Conservation (phyloP, 176 grass and related monocot genomes). For the Musa itinerans region DNA sequence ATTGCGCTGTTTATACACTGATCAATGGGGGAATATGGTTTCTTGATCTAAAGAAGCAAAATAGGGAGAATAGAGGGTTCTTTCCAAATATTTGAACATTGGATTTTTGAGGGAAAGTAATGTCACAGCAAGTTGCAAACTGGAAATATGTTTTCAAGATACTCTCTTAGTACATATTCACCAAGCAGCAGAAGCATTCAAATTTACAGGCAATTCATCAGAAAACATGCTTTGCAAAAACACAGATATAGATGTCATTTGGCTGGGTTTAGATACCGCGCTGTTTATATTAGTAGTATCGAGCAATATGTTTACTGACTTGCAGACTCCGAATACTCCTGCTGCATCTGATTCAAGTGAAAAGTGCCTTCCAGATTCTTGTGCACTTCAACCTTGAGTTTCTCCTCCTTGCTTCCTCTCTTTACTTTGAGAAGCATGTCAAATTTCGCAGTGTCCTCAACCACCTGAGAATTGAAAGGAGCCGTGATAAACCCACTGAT, state of each 20-base stretch:
- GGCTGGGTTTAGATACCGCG: neutral
- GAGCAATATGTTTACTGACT: constrained; percentile 28
- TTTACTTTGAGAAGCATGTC: constrained; percentile 84
- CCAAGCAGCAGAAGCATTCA: neutral
- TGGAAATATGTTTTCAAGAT: neutral
- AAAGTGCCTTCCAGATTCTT: constrained; percentile 76
- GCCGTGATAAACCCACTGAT: neutral
- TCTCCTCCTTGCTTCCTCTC: constrained; percentile 81
- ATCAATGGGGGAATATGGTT: too few relatives aligned
- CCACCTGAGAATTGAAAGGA: constrained; percentile 31
- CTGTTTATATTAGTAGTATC: neutral
- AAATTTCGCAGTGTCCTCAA: constrained; percentile 57
- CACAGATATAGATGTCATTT: neutral
- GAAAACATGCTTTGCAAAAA: neutral
- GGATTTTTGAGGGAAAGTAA: too few relatives aligned
- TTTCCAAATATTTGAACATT: too few relatives aligned
- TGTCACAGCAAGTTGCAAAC: neutral
- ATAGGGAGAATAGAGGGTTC: too few relatives aligned
- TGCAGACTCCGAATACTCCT: constrained; percentile 38
- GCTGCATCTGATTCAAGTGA: constrained; percentile 59
- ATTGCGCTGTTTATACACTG: too few relatives aligned
- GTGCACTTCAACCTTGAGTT: constrained; percentile 77
- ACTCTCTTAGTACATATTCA: neutral
- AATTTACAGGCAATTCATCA: neutral
- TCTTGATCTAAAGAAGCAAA: too few relatives aligned